Base-by-base conservation (phyloP, 1,139 yeast genomes). In the Pichia sp. region DNA sequence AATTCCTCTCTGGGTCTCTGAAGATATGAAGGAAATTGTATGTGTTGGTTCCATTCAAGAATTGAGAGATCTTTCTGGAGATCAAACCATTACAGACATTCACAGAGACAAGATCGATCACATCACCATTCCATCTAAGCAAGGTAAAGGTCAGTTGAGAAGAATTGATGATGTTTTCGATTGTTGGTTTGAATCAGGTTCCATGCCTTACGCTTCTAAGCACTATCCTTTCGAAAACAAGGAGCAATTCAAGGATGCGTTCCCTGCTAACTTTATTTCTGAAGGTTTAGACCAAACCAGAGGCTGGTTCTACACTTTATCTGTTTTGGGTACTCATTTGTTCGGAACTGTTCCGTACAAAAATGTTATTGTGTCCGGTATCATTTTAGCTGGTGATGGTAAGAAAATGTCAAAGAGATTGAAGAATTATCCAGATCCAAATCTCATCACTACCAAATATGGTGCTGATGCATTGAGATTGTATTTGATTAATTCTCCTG, bases 261-360 rank as follows among this genome's bases (percentile, higher is more conserved):
- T 87, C 84, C 99, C 99, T 53, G 99, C 97, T 44, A 93, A 95
- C 72, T 93, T 93, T 73, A 95, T 93, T 66, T 87, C 97, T 58
- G 99, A 93, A 78, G 99, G 99, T 75, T 82, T 93, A 65, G 99
- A 93, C 76, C 99, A 93, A 78, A 93, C 99, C 53, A 89, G 99
- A 82, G 99, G 99, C 70, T 93, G 99, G 99, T 95, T 95, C 76
- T 95, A 95, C 74, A 93, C 99, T 51, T 79, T 95, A 70, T 86
- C 96, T 46, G 97, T 95, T 31, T 79, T 95, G 67, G 99, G 99
- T 71, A 90, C 97, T 57, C 98, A 93, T 65, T 77, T 95, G 67
- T 93, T 93, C 76, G 87, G 87, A 66, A 81, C 85, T 57, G 95
- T 96, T 60, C 98, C 99, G 49, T 95, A 88, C 78, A 79, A 93